Conservation (phyloP, 495 filamentous ascomycete genomes). For the Penicillium manginii region DNA sequence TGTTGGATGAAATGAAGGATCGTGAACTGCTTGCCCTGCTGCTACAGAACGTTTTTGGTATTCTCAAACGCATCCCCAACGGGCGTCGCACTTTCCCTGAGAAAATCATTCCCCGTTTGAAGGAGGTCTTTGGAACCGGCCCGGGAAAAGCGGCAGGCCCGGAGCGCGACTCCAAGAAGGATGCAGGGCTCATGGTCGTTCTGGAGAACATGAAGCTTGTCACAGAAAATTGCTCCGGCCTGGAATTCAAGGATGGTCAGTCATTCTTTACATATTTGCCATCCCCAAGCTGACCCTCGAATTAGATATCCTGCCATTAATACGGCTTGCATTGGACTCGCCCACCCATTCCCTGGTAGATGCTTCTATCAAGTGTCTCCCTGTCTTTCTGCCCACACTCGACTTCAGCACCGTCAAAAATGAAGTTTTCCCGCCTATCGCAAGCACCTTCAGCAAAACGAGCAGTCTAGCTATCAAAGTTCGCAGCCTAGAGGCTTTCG, state of each 20-base stretch:
- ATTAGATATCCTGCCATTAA: slow-evolving; percentile 81
- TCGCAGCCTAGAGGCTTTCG: slow-evolving; percentile 84
- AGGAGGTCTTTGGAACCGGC: slow-evolving; percentile 74
- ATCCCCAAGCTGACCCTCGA: slow-evolving; percentile 12
- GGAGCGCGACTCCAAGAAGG: slow-evolving; percentile 80
- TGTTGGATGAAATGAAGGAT: slow-evolving; percentile 93
- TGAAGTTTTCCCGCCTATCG: slow-evolving; percentile 90
- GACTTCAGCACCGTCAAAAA: slow-evolving; percentile 97
- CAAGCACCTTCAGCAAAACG: slow-evolving; percentile 86
- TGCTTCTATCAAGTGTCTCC: slow-evolving; percentile 74
- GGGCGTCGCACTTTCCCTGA: slow-evolving; percentile 79
- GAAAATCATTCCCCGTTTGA: slow-evolving; percentile 78
- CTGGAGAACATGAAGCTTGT: slow-evolving; percentile 79
- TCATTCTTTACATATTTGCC: slow-evolving; percentile 5
- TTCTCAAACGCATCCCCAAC: slow-evolving; percentile 74
- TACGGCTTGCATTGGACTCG: slow-evolving; percentile 80
- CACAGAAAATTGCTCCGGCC: slow-evolving; percentile 78
- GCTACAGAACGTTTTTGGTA: slow-evolving; percentile 88
- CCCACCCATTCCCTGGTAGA: slow-evolving; percentile 88
- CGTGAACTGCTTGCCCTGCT: slow-evolving; percentile 80
- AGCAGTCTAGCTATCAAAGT: slow-evolving; percentile 94
- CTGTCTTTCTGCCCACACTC: slow-evolving; percentile 74
- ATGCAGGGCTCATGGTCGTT: slow-evolving; percentile 88
- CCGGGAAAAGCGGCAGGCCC: slow-evolving; percentile 46
- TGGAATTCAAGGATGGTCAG: slow-evolving; percentile 92